Conservation (phyloP, 345 rosid genomes). For the Gossypium rotundifolium region DNA sequence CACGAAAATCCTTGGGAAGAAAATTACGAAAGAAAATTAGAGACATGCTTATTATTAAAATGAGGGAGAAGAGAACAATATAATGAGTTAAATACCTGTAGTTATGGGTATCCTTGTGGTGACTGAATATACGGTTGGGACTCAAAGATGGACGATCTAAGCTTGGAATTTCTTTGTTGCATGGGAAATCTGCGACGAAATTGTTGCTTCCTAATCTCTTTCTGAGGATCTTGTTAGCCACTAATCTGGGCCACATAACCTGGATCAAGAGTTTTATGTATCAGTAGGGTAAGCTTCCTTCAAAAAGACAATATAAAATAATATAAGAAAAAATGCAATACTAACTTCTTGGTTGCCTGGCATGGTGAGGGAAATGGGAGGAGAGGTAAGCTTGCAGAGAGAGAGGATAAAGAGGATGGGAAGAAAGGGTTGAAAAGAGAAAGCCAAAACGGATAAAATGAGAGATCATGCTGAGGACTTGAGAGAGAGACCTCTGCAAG, state of each 20-base stretch:
- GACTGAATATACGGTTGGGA: slow-evolving; percentile 29
- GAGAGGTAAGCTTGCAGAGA: not conserved
- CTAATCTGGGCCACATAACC: slow-evolving; percentile 81
- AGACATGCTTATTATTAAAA: not conserved
- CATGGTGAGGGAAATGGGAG: slow-evolving; percentile 21
- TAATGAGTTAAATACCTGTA: slow-evolving; percentile 30
- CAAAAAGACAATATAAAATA: not conserved
- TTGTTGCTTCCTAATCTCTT: slow-evolving; percentile 61
- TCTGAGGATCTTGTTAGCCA: slow-evolving; percentile 60
- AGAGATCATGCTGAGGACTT: slow-evolving; percentile 27
- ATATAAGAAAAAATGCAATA: not conserved
- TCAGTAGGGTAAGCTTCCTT: not conserved
- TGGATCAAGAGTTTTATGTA: slow-evolving; percentile 9
- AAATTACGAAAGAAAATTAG: not conserved
- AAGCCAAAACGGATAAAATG: slow-evolving; percentile 22
- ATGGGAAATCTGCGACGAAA: slow-evolving; percentile 72
- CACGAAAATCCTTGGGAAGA: slow-evolving; percentile 44
- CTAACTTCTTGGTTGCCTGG: slow-evolving; percentile 39
- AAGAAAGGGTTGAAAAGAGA: slow-evolving; percentile 11
- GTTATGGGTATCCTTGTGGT: slow-evolving; percentile 28
- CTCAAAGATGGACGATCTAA: slow-evolving; percentile 24
- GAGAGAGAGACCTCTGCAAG: slow-evolving; percentile 49
- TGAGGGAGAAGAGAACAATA: not conserved
- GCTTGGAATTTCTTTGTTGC: slow-evolving; percentile 20
- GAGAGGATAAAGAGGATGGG: not conserved